These are phyloP conservation scores for Apiotrichum gracile DNA, from an alignment of 1,284 basidiomycete species.

Conservation along the genomic window DNA sequence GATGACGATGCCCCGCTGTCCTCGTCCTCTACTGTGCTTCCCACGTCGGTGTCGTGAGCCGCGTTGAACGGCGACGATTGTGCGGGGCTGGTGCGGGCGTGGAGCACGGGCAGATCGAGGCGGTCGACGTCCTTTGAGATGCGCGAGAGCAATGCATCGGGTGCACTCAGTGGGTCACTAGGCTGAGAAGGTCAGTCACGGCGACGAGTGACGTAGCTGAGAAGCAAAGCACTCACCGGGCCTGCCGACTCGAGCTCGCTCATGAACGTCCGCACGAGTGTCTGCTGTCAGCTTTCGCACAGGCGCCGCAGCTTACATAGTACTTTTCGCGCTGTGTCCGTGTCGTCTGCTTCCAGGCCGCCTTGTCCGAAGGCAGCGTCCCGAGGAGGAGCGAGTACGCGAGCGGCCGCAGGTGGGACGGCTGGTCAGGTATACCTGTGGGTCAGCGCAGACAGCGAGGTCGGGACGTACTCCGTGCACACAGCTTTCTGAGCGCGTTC, in stretches of 20 bases:
- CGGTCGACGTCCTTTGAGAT: constrained; percentile 40
- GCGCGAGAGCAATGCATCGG: constrained; percentile 31
- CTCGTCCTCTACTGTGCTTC: not conserved
- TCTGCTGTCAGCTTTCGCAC: constrained; percentile 15
- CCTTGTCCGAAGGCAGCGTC: constrained; percentile 31
- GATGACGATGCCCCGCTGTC: constrained; percentile 10
- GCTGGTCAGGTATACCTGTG: constrained; percentile 43
- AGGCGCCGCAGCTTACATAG: constrained; percentile 25
- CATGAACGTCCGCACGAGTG: constrained; percentile 27
- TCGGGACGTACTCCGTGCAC: constrained; percentile 17
- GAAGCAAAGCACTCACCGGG: constrained; percentile 12
- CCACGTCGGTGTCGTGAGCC: not conserved
- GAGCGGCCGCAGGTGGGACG: constrained; percentile 40
- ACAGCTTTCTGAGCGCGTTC: constrained; percentile 32
- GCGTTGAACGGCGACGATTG: constrained; percentile 23
- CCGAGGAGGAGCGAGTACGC: constrained; percentile 42
- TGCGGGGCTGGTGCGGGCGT: constrained; percentile 14
- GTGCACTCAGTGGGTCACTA: constrained; percentile 20
- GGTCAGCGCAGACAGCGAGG: not conserved
- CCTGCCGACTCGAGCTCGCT: constrained; percentile 23
- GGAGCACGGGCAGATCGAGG: constrained; percentile 34
- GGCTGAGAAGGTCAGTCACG: constrained; percentile 14
- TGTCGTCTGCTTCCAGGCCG: constrained; percentile 28
- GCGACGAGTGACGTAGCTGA: too few relatives aligned
- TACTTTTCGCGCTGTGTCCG: constrained; percentile 27